Conservation (phyloP, 1,139 yeast species). For the Pneumocystis wakefieldiae region DNA sequence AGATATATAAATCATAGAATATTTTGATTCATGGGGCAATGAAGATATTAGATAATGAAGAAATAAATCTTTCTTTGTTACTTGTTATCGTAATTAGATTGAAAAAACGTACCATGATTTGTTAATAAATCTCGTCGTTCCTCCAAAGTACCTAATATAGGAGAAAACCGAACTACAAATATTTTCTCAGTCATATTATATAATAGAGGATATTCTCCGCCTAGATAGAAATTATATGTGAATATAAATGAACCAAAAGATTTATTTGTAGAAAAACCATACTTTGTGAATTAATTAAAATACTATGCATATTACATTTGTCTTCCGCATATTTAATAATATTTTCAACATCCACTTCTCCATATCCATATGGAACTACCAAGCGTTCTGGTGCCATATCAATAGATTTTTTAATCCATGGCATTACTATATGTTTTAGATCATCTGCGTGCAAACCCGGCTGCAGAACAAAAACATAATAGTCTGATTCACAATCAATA, state of each 20-base stretch:
- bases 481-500: not conserved
- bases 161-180: not conserved
- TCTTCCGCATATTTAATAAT: not conserved
- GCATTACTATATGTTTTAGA: not conserved
- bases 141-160: not conserved
- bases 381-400: not conserved
- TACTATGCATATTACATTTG: not conserved
- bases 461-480: not conserved
- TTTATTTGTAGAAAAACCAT: not conserved
- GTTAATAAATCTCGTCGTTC: not conserved
- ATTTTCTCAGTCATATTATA: not conserved
- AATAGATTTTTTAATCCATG: not conserved
- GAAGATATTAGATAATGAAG: not conserved
- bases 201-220: not conserved
- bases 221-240: not conserved
- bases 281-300: not conserved
- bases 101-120: not conserved
- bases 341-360: not conserved
- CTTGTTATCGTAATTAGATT: not conserved
- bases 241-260: not conserved
- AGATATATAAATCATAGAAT: not conserved
- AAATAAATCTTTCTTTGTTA: not conserved
- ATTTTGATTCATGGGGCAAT: not conserved
- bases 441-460: not conserved
- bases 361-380: not conserved